phyloP scores from a whole-genome alignment of 2,329 filamentous ascomycete species.

The Pseudogymnoascus sp. region DNA sequence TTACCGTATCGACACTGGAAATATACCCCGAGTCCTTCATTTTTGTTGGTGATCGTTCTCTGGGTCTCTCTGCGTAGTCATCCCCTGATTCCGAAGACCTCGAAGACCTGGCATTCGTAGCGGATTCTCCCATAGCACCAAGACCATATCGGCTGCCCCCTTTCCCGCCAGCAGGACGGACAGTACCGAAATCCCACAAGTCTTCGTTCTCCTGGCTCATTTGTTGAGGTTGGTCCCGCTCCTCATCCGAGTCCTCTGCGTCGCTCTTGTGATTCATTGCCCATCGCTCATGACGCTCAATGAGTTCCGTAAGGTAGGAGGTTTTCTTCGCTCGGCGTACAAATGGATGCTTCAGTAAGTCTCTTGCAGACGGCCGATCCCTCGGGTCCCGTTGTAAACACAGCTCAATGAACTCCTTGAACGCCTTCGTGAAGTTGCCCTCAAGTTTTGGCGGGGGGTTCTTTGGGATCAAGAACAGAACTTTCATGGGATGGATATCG shows the following conservation, averaged over 20 bases:
- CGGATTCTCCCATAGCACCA: conserved; percentile 70
- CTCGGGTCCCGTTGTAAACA: conserved; percentile 85
- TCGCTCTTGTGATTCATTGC: conserved; percentile 70
- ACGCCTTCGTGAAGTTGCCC: conserved; percentile 72
- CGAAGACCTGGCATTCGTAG: conserved; percentile 65
- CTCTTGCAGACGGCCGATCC: conserved; percentile 78
- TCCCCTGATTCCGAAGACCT: conserved; percentile 41
- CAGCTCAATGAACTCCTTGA: conserved; percentile 76
- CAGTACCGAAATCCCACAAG: conserved; percentile 97
- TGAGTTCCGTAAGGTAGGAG: conserved; percentile 91
- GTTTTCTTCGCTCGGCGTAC: conserved; percentile 89
- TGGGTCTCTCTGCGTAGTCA: conserved; percentile 46
- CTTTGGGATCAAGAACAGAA: conserved; percentile 91
- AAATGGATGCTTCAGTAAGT: conserved; percentile 83
- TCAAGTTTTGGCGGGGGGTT: conserved; percentile 78
- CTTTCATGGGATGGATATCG: conserved; percentile 98
- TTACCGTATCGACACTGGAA: conserved; percentile 45
- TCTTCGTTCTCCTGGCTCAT: conserved; percentile 62
- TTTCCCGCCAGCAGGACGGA: conserved; percentile 67
- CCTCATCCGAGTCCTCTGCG: conserved; percentile 55
- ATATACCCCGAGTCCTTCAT: conserved; percentile 32
- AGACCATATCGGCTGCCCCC: conserved; percentile 55
- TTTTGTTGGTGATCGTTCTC: conserved; percentile 48
- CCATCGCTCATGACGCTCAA: conserved; percentile 85
- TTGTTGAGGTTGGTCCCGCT: conserved; percentile 37